These are phyloP conservation scores for Cucumis hystrix DNA, from an alignment of 306 rosid species.

Conservation along the genomic window DNA sequence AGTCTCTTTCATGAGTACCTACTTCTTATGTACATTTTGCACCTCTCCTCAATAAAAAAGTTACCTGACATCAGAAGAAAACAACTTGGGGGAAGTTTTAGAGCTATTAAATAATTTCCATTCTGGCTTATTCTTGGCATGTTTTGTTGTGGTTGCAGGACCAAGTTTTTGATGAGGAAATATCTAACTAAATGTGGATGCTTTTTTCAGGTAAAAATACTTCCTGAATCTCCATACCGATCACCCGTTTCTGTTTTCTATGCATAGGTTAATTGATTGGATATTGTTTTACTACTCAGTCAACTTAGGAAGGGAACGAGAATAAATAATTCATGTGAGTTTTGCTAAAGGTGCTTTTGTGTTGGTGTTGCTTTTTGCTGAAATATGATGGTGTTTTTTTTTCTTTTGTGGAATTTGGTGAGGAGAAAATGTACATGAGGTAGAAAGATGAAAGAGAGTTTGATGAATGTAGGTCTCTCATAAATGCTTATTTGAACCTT, in stretches of 20 bases:
- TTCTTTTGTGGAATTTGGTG: neutral
- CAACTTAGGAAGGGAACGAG: neutral
- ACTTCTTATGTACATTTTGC: neutral
- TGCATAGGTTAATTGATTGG: neutral
- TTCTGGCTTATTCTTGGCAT: neutral
- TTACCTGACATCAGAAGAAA: neutral
- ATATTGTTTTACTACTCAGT: neutral
- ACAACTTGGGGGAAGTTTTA: neutral
- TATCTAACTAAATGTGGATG: neutral
- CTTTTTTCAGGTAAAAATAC: neutral
- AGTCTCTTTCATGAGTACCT: neutral
- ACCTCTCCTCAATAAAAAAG: neutral
- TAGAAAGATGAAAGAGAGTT: neutral
- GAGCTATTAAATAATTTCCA: neutral
- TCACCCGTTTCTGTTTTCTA: neutral
- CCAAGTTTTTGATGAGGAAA: neutral
- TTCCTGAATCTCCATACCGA: neutral
- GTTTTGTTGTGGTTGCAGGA: conserved; percentile 1
- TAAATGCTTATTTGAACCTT: neutral
- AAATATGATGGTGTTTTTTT: neutral
- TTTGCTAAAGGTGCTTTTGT: neutral
- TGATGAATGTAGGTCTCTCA: neutral
- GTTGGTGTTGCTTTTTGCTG: neutral
- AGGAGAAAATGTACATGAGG: neutral
- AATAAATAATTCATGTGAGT: neutral